A percentile compares a stretch with the other conserved stretches of the same genome.
These are phyloP conservation scores for Verbena officinalis DNA, from an alignment of 257 asterid species.

Conservation along the genomic window DNA sequence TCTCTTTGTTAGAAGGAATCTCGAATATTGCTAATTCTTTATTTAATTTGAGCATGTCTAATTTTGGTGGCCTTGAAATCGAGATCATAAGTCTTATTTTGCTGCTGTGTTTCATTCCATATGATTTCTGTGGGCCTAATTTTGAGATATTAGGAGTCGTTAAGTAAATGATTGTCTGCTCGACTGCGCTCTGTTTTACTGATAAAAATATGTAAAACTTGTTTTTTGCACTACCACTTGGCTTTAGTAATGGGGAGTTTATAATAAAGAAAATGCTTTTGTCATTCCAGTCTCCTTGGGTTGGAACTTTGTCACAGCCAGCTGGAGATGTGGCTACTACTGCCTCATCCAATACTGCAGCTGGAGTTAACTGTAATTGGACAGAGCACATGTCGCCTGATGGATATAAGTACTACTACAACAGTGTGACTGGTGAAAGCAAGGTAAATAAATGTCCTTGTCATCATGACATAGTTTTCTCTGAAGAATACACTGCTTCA, in stretches of 20 bases:
- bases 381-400: slow-evolving; percentile 94
- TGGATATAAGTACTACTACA: slow-evolving; percentile 90
- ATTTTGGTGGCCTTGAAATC: slow-evolving; percentile 9
- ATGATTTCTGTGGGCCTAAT: slow-evolving; percentile 3
- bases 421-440: slow-evolving; percentile 90
- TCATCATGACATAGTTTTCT: slow-evolving; percentile 3
- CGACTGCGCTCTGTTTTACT: not conserved
- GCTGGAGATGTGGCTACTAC: slow-evolving; percentile 42
- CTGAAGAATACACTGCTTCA: slow-evolving; percentile 19
- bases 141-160: slow-evolving; percentile 11
- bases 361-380: slow-evolving; percentile 62
- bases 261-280: slow-evolving; percentile 10
- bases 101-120: not conserved
- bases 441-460: slow-evolving; percentile 49
- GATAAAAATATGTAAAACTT: not conserved
- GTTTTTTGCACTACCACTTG: not conserved
- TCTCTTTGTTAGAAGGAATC: not conserved
- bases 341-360: not conserved
- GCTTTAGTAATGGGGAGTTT: slow-evolving; percentile 4
- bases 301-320: slow-evolving; percentile 53
- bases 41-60: not conserved
- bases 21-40: not conserved
- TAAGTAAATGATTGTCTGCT: not conserved
- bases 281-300: slow-evolving; percentile 62
- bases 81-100: not conserved